phyloP scores from a whole-genome alignment of 805 yeast genomes.

The Metschnikowia hibisci region DNA sequence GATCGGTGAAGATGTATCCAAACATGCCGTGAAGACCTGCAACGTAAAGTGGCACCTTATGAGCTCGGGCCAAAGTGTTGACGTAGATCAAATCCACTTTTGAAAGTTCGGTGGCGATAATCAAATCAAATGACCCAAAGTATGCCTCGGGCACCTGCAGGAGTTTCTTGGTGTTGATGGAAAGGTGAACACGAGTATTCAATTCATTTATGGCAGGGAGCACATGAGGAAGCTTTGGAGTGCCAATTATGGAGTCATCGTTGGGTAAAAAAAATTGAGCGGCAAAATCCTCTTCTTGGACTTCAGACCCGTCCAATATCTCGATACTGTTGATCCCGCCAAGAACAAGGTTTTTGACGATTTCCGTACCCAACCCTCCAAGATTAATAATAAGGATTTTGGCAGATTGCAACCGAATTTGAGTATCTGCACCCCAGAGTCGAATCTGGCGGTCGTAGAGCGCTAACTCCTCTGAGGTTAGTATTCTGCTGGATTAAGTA shows the following conservation, averaged over 20 bases:
- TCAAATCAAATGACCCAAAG: constrained; percentile 57
- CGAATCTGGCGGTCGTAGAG: constrained; percentile 92
- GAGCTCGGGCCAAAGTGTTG: constrained; percentile 53
- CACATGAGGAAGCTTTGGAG: constrained; percentile 51
- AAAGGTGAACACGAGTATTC: constrained; percentile 71
- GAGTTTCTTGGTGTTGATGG: constrained; percentile 31
- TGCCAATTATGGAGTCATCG: constrained; percentile 52
- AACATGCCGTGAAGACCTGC: constrained; percentile 73
- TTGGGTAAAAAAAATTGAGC: constrained; percentile 69
- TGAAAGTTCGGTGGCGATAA: constrained; percentile 68
- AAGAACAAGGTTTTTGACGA: constrained; percentile 76
- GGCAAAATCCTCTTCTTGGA: constrained; percentile 60
- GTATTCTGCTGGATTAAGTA: not conserved
- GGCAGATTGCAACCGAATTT: constrained; percentile 68
- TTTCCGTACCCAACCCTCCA: constrained; percentile 77
- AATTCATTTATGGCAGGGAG: constrained; percentile 58
- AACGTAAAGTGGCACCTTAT: constrained; percentile 62
- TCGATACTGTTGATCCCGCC: constrained; percentile 83
- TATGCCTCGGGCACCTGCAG: constrained; percentile 28
- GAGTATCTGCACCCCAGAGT: constrained; percentile 95
- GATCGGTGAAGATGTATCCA: constrained; percentile 78
- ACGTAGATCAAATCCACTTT: constrained; percentile 41
- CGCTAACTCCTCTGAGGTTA: constrained; percentile 68
- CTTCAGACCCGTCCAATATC: constrained; percentile 55
- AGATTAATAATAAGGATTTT: constrained; percentile 65